These are phyloP conservation scores for Lavandula angustifolia DNA, from an alignment of 257 asterid species.

Conservation along the genomic window DNA sequence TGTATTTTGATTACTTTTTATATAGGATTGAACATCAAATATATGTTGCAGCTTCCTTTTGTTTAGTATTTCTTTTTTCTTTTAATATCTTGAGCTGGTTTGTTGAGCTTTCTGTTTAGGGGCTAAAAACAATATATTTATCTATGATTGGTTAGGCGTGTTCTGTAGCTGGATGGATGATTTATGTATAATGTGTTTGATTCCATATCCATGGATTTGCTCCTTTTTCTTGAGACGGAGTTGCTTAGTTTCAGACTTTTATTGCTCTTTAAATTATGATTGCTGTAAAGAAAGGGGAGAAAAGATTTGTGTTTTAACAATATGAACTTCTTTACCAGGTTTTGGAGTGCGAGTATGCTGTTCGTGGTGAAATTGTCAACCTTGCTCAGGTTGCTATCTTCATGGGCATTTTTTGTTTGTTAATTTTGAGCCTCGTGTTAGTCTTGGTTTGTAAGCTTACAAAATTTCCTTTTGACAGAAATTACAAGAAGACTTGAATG, in stretches of 20 bases:
- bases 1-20: not conserved
- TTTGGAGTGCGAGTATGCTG: slow-evolving; percentile 90
- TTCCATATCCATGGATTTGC: not conserved
- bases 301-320: not conserved
- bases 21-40: not conserved
- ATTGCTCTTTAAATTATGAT: not conserved
- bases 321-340: slow-evolving; percentile 53
- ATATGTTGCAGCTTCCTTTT: slow-evolving; percentile 1
- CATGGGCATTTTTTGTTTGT: not conserved
- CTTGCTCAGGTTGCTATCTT: slow-evolving; percentile 69
- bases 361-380: slow-evolving; percentile 92
- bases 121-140: slow-evolving; percentile 17
- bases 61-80: too few relatives aligned
- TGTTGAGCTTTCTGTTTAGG: not conserved
- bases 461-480: slow-evolving; percentile 34
- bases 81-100: slow-evolving; percentile 4
- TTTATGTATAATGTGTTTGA: not conserved
- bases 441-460: not conserved
- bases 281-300: not conserved
- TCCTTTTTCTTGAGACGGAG: not conserved
- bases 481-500: slow-evolving; percentile 45
- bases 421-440: not conserved
- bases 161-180: not conserved
- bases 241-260: slow-evolving; percentile 16
- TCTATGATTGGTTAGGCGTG: not conserved